These are phyloP conservation scores for Albatrellus ellisii DNA, from an alignment of 768 basidiomycete species.

Conservation along the genomic window DNA sequence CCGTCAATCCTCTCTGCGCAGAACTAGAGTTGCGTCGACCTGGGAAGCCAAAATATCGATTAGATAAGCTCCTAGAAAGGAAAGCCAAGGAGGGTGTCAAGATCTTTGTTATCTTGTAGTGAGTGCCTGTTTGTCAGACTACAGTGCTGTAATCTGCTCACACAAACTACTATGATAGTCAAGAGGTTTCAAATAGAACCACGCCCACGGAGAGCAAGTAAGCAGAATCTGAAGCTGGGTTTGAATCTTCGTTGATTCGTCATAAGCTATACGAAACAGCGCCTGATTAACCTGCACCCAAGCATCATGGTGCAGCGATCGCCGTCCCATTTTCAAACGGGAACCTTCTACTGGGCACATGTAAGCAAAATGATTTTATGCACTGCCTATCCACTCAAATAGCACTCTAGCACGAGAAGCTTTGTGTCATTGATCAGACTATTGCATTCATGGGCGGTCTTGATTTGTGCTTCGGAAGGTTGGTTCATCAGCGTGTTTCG, in stretches of 20 bases:
- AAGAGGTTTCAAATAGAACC: conserved; percentile 90
- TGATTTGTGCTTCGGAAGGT: conserved; percentile 88
- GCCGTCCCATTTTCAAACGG: conserved; percentile 94
- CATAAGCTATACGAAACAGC: conserved; percentile 77
- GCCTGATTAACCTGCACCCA: conserved; percentile 63
- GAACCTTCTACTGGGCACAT: conserved; percentile 98
- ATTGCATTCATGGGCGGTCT: conserved; percentile 98
- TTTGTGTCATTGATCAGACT: conserved; percentile 94
- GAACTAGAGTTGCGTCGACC: conserved; percentile 83
- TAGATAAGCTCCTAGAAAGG: conserved; percentile 75
- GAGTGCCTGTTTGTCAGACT: conserved; percentile 17
- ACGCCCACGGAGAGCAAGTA: conserved; percentile 92
- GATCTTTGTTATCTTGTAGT: conserved; percentile 93
- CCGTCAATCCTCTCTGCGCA: conserved; percentile 17
- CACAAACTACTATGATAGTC: conserved; percentile 38
- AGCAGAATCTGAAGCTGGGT: conserved; percentile 15
- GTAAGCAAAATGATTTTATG: conserved; percentile 29
- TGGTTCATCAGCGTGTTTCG: background rate
- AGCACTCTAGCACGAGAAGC: conserved; percentile 73
- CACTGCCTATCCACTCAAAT: conserved; percentile 1
- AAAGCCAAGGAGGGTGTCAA: conserved; percentile 96
- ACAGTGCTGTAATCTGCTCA: background rate
- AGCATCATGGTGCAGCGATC: conserved; percentile 97
- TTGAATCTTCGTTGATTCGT: background rate
- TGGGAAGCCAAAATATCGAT: conserved; percentile 67